Conservation (phyloP, 805 yeast genomes). For the Candida krabiensis region DNA sequence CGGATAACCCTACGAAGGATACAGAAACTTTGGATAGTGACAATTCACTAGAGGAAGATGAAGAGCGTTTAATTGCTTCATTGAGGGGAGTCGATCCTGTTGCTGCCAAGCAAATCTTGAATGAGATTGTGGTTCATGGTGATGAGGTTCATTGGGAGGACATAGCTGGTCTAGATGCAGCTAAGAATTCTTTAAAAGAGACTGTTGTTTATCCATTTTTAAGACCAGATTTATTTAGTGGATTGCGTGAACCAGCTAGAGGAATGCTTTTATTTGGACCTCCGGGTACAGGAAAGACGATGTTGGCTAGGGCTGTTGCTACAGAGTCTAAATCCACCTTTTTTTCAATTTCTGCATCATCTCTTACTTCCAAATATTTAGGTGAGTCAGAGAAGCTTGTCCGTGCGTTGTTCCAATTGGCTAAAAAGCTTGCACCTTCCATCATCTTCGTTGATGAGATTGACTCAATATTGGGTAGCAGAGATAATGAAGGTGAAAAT, state of each 20-base stretch:
- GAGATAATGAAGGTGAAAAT: constrained; percentile 69
- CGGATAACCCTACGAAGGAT: constrained; percentile 27
- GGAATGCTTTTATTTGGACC: constrained; percentile 98
- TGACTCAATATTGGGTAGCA: constrained; percentile 80
- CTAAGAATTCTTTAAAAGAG: constrained; percentile 86
- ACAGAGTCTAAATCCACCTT: constrained; percentile 92
- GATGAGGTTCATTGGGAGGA: constrained; percentile 95
- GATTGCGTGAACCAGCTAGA: constrained; percentile 88
- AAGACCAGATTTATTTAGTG: constrained; percentile 89
- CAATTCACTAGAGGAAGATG: constrained; percentile 24
- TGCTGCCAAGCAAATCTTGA: constrained; percentile 81
- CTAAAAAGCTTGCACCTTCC: constrained; percentile 84
- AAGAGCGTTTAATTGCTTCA: constrained; percentile 41
- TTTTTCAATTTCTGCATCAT: constrained; percentile 87
- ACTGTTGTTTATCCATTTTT: constrained; percentile 95
- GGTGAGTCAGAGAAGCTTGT: constrained; percentile 96
- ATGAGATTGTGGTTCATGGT: constrained; percentile 85
- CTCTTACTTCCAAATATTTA: constrained; percentile 79
- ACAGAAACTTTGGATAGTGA: constrained; percentile 31
- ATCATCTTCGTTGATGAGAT: constrained; percentile 96
- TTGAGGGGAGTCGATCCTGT: constrained; percentile 71
- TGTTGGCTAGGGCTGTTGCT: constrained; percentile 96
- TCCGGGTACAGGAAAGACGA: constrained; percentile 98
- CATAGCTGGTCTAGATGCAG: constrained; percentile 87
- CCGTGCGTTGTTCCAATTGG: constrained; percentile 80